phyloP scores from a whole-genome alignment of 2,329 filamentous ascomycete species.

The Colletotrichum horii region DNA sequence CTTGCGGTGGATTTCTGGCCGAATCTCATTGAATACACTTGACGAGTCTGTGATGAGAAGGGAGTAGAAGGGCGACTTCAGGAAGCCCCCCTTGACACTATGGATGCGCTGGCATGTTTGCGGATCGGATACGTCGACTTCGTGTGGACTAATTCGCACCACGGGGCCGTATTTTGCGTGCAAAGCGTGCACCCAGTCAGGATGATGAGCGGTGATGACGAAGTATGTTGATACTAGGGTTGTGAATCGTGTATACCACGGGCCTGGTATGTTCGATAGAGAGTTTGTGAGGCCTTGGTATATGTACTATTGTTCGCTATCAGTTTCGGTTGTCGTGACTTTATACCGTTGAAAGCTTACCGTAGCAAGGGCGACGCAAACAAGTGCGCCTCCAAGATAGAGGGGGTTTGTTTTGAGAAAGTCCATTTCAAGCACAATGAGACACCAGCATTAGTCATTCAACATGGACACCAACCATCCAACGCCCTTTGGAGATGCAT shows the following conservation, averaged over 20 bases:
- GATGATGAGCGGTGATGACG: neutral
- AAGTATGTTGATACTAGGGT: neutral
- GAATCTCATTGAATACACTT: conserved; percentile 6
- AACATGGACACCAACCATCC: neutral
- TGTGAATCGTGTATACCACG: conserved; percentile 12
- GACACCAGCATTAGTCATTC: neutral
- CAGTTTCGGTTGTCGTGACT: fast-evolving
- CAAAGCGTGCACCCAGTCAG: conserved; percentile 3
- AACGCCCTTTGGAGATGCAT: neutral
- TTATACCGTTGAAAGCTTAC: neutral
- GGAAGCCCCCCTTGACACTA: neutral
- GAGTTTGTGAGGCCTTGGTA: conserved; percentile 7
- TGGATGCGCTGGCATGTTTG: conserved; percentile 34
- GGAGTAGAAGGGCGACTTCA: conserved; percentile 10
- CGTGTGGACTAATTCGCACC: conserved; percentile 1
- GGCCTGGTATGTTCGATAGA: neutral
- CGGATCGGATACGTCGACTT: conserved; percentile 25
- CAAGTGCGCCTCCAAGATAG: neutral
- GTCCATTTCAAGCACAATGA: neutral
- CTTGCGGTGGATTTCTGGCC: conserved; percentile 30
- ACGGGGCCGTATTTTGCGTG: conserved; percentile 16
- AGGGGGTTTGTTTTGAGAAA: neutral
- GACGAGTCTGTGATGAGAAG: conserved; percentile 17
- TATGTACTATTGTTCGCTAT: neutral
- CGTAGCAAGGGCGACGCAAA: neutral